Evolutionary conservation across 2,329 filamentous ascomycete genomes (phyloP).

Genomic region (Colletotrichum incanum): DNA sequence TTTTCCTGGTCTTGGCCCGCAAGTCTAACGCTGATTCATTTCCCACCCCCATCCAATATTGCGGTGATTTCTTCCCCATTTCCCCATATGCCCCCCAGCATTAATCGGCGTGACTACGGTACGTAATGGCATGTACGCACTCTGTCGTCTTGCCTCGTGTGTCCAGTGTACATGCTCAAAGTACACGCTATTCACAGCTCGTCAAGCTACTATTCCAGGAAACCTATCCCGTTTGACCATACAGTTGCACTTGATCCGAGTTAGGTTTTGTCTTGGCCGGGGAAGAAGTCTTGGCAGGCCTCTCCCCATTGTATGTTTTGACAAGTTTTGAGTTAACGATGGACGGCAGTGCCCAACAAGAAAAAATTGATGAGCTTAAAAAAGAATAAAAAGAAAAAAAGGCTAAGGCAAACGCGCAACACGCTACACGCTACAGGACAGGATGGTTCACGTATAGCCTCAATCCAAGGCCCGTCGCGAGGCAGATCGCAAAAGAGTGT

Average conservation of each 20-base stretch:
- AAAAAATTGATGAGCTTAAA: neutral
- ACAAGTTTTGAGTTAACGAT: conserved; percentile 15
- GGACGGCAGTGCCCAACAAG: neutral
- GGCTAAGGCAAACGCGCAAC: conserved; percentile 4
- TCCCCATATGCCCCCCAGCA: conserved; percentile 10
- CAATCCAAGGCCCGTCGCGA: conserved; percentile 37
- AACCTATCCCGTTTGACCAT: conserved; percentile 18
- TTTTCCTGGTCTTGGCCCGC: conserved; percentile 22
- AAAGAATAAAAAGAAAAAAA: neutral
- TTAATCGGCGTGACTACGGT: conserved; percentile 2
- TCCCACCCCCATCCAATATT: conserved; percentile 33
- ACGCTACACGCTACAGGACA: neutral
- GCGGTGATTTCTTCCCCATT: conserved; percentile 26
- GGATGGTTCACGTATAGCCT: conserved; percentile 30
- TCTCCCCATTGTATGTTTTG: conserved; percentile 22
- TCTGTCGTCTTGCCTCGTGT: no score
- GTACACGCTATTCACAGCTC: neutral
- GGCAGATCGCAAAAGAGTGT: conserved; percentile 34
- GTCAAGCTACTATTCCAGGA: conserved; percentile 27
- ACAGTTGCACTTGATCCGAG: conserved; percentile 22
- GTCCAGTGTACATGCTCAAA: neutral
- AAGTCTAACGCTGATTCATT: conserved; percentile 29
- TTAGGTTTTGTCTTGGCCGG: conserved; percentile 34
- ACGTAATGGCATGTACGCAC: conserved; percentile 1
- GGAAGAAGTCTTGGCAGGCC: conserved; percentile 32